These are phyloP conservation scores for Daldinia concentrica DNA, from an alignment of 495 filamentous ascomycete species.

Conservation along the genomic window DNA sequence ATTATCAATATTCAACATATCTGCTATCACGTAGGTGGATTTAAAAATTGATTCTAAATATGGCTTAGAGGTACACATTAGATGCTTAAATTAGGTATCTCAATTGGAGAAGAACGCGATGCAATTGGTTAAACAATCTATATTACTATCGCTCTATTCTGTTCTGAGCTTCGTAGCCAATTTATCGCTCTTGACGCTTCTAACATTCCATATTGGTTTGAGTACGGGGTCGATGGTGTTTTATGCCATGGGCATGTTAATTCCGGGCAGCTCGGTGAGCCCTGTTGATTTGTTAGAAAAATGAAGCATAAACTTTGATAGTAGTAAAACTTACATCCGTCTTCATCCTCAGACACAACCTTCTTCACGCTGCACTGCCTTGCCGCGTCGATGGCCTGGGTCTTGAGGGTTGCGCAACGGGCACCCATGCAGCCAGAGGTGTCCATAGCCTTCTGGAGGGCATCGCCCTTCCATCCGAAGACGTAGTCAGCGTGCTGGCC, in stretches of 20 bases:
- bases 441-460: slow-evolving; percentile 61
- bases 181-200: not conserved
- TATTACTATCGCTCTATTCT: not conserved
- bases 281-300: slow-evolving; percentile 22
- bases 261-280: slow-evolving; percentile 37
- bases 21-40: too few relatives aligned
- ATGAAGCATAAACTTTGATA: not conserved
- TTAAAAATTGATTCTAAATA: too few relatives aligned
- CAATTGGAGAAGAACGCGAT: not conserved
- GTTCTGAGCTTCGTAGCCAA: not conserved
- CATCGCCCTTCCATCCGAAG: slow-evolving; percentile 59
- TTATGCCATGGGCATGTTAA: slow-evolving; percentile 30
- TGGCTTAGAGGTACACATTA: too few relatives aligned
- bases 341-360: slow-evolving; percentile 40
- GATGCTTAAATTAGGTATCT: not conserved
- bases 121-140: not conserved
- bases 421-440: slow-evolving; percentile 56
- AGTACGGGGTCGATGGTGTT: not conserved
- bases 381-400: slow-evolving; percentile 49
- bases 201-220: not conserved
- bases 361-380: slow-evolving; percentile 42
- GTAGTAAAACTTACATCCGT: slow-evolving; percentile 41
- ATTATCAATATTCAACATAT: too few relatives aligned
- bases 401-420: slow-evolving; percentile 49
- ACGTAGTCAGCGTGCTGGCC: slow-evolving; percentile 63